These are phyloP conservation scores for Solanum lycopersicoides DNA, from an alignment of 257 asterid genomes.

Conservation along the genomic window DNA sequence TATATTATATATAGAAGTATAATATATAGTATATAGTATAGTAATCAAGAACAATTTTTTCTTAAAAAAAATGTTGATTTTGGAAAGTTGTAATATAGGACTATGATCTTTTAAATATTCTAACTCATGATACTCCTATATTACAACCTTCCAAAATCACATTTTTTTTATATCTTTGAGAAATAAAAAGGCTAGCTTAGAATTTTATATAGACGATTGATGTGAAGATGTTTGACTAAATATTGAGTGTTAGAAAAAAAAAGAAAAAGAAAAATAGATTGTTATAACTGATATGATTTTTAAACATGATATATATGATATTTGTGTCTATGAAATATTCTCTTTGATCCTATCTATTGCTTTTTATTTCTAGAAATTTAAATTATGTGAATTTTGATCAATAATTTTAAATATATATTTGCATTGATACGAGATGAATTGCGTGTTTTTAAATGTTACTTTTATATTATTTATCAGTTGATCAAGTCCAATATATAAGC, in stretches of 20 bases:
- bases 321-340: not conserved
- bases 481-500: not conserved
- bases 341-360: not conserved
- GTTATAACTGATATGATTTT: not conserved
- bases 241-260: not conserved
- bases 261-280: not conserved
- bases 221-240: not conserved
- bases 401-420: not conserved
- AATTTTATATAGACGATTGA: not conserved
- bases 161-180: too few species aligned
- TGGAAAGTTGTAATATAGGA: conserved; percentile 29
- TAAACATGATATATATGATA: not conserved
- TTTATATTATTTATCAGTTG: not conserved
- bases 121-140: not conserved
- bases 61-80: conserved; percentile 1
- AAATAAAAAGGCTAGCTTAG: not conserved
- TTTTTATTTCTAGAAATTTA: not conserved
- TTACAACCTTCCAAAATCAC: too few species aligned
- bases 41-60: not conserved
- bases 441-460: not conserved
- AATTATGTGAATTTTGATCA: not conserved
- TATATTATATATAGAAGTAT: not conserved
- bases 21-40: not conserved
- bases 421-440: not conserved
- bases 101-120: conserved; percentile 3